phyloP scores from a whole-genome alignment of 108 stramenopile species.

The Pseudonitzschia multiseries region DNA sequence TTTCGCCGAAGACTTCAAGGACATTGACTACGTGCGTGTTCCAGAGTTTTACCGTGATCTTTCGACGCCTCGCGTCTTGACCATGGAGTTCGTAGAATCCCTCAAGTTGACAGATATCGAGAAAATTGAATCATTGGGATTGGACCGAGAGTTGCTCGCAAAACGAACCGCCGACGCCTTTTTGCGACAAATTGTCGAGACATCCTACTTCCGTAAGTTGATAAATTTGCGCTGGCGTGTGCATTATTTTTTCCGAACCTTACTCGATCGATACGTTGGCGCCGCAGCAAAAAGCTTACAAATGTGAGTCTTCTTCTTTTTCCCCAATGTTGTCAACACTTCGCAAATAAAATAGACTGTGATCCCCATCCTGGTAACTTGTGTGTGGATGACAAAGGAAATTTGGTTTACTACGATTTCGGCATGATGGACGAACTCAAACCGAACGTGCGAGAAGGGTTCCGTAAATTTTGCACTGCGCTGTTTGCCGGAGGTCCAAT shows the following conservation, averaged over 20 bases:
- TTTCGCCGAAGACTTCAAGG: constrained; percentile 80
- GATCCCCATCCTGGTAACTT: constrained; percentile 67
- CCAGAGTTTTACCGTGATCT: constrained; percentile 83
- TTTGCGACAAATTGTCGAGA: constrained; percentile 89
- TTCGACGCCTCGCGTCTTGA: constrained; percentile 84
- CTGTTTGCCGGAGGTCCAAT: constrained; percentile 87
- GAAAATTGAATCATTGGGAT: constrained; percentile 66
- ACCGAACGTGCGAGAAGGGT: constrained; percentile 74
- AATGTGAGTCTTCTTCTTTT: neutral
- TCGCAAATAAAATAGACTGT: neutral
- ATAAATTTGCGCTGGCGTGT: constrained; percentile 6
- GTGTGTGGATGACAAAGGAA: constrained; percentile 80
- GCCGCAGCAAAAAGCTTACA: neutral
- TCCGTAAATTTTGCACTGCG: constrained; percentile 85
- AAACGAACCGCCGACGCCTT: constrained; percentile 91
- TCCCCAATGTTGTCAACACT: neutral
- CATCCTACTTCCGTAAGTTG: constrained; percentile 48
- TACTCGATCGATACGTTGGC: neutral
- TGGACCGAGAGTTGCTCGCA: constrained; percentile 83
- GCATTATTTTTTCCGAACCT: neutral
- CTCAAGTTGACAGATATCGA: constrained; percentile 91
- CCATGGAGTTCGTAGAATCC: constrained; percentile 91
- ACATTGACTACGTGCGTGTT: constrained; percentile 83
- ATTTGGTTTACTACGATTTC: constrained; percentile 95
- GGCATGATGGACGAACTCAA: constrained; percentile 97